These are phyloP conservation scores for Hydrangea macrophylla DNA, from an alignment of 148 eudicot genomes.

Conservation along the genomic window DNA sequence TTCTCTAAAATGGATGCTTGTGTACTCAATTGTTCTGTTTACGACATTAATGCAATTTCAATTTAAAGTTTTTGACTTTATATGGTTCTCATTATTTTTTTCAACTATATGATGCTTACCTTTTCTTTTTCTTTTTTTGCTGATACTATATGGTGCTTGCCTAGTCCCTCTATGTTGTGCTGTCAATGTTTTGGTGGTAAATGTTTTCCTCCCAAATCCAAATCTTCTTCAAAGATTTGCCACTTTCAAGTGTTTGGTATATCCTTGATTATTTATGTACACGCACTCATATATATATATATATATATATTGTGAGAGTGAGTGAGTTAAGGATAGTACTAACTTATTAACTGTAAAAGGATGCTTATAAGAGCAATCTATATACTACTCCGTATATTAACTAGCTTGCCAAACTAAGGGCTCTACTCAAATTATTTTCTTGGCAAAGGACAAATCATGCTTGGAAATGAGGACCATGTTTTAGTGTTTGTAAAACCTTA, in stretches of 20 bases:
- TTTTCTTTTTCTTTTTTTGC: too few relatives aligned
- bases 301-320: too few relatives aligned
- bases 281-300: too few relatives aligned
- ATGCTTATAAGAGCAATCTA: too few relatives aligned
- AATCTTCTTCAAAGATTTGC: conserved; percentile 19
- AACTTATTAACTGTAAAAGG: too few relatives aligned
- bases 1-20: conserved; percentile 7
- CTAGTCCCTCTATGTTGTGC: conserved; percentile 2
- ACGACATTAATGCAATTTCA: neutral
- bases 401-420: neutral
- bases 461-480: neutral
- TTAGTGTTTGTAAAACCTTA: neutral
- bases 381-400: neutral
- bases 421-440: too few relatives aligned
- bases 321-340: too few relatives aligned
- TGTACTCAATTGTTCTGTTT: conserved; percentile 6
- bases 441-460: neutral
- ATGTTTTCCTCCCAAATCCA: conserved; percentile 9
- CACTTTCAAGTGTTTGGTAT: conserved; percentile 13
- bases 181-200: neutral
- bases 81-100: too few relatives aligned
- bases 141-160: neutral
- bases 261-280: too few relatives aligned
- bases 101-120: neutral
- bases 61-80: neutral